These are phyloP conservation scores for Remersonia thermophila DNA, from an alignment of 2,329 filamentous ascomycete genomes.

Conservation along the genomic window DNA sequence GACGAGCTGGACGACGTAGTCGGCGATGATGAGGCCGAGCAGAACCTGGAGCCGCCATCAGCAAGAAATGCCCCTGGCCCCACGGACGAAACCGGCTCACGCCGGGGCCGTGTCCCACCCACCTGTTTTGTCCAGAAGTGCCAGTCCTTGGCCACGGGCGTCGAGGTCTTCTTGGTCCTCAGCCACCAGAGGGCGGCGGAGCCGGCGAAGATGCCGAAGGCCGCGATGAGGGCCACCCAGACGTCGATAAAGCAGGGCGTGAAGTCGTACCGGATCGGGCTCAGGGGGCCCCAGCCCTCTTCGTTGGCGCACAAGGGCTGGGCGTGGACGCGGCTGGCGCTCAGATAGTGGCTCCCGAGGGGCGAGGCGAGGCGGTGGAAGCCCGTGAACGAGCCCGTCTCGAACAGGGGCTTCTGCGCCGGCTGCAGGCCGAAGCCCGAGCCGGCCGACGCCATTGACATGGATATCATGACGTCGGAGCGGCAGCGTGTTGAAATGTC, in stretches of 20 bases:
- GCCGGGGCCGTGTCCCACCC: conserved; percentile 21
- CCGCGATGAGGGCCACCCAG: conserved; percentile 66
- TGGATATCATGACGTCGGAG: conserved; percentile 9
- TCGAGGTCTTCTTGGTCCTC: conserved; percentile 51
- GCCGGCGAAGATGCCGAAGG: conserved; percentile 68
- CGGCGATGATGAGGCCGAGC: conserved; percentile 54
- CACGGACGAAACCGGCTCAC: no score
- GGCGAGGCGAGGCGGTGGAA: conserved; percentile 33
- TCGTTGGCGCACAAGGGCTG: conserved; percentile 77
- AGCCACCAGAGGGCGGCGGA: conserved; percentile 70
- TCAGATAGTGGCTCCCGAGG: conserved; percentile 50
- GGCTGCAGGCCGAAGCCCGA: conserved; percentile 17
- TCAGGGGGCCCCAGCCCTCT: conserved; percentile 94
- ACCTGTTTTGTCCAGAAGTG: conserved; percentile 92
- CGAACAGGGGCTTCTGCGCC: conserved; percentile 34
- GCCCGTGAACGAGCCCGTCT: conserved; percentile 50
- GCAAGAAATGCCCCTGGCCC: conserved; percentile 1
- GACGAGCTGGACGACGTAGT: conserved; percentile 58
- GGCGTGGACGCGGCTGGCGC: conserved; percentile 31
- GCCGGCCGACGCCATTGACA: conserved; percentile 26
- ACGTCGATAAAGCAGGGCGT: conserved; percentile 96
- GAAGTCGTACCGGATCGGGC: conserved; percentile 78
- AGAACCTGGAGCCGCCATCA: conserved; percentile 30
- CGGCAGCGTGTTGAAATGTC: conserved; percentile 6
- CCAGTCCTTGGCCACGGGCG: conserved; percentile 67